These are phyloP conservation scores for Rhizopogon vinicolor DNA, from an alignment of 768 basidiomycete species.

Conservation along the genomic window DNA sequence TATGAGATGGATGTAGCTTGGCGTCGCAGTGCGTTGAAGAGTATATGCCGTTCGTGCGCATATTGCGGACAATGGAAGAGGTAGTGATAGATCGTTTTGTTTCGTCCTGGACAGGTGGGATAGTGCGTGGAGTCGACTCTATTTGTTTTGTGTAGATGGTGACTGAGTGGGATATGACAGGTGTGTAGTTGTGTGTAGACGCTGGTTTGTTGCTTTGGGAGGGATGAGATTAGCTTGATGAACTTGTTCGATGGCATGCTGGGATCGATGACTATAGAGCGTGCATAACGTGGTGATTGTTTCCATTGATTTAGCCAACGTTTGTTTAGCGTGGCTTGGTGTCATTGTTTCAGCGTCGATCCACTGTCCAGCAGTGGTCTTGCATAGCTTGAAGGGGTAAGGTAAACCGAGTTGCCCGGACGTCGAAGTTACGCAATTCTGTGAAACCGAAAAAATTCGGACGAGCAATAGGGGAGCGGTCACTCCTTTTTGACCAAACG, in stretches of 20 bases:
- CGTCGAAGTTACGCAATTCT: no score
- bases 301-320: neutral
- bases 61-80: slow-evolving; percentile 21
- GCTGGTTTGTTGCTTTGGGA: slow-evolving; percentile 13
- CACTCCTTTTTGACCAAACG: no score
- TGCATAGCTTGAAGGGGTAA: no score
- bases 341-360: neutral
- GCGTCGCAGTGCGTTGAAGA: neutral
- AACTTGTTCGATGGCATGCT: neutral
- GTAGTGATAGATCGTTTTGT: slow-evolving; percentile 28
- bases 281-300: neutral
- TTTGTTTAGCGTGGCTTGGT: neutral
- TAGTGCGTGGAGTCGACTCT: slow-evolving; percentile 20
- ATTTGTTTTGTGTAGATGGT: slow-evolving; percentile 25
- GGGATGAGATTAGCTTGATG: neutral
- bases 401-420: no score
- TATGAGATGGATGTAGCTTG: slow-evolving; percentile 1
- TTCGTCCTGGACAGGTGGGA: slow-evolving; percentile 12
- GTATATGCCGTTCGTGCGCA: neutral
- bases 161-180: slow-evolving; percentile 24
- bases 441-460: no score
- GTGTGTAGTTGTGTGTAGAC: slow-evolving; percentile 27
- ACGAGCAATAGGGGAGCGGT: no score
- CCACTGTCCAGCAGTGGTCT: neutral
- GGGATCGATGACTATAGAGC: neutral